phyloP scores from a whole-genome alignment of 805 yeast genomes.

The Grigorovia yakushimaensis region DNA sequence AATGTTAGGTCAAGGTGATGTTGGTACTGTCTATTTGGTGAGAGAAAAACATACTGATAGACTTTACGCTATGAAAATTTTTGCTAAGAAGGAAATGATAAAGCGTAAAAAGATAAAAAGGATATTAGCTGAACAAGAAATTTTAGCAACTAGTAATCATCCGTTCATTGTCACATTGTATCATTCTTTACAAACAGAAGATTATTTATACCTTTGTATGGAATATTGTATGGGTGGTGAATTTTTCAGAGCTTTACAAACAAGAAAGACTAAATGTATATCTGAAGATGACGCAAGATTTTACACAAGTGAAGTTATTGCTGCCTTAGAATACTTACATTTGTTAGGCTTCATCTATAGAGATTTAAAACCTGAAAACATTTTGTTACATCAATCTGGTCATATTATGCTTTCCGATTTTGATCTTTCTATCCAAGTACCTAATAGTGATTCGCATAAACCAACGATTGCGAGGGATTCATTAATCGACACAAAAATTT shows the following conservation, averaged over 20 bases:
- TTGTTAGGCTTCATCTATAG: slow-evolving; percentile 95
- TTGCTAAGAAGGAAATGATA: slow-evolving; percentile 87
- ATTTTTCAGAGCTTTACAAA: slow-evolving; percentile 90
- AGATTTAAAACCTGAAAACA: slow-evolving; percentile 94
- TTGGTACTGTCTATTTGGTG: slow-evolving; percentile 91
- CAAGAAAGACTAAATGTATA: slow-evolving; percentile 77
- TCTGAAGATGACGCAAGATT: slow-evolving; percentile 83
- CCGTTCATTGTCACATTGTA: slow-evolving; percentile 95
- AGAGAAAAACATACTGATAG: slow-evolving; percentile 66
- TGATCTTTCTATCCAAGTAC: slow-evolving; percentile 86
- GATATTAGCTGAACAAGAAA: slow-evolving; percentile 94
- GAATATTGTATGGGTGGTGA: slow-evolving; percentile 99
- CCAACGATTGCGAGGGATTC: slow-evolving; percentile 28
- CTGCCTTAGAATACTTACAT: slow-evolving; percentile 92
- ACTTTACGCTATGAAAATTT: slow-evolving; percentile 85
- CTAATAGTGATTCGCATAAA: slow-evolving; percentile 60
- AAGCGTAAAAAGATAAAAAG: slow-evolving; percentile 90
- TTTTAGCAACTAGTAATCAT: slow-evolving; percentile 87
- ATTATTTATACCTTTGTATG: slow-evolving; percentile 86
- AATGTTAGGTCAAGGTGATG: slow-evolving; percentile 94
- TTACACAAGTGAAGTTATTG: slow-evolving; percentile 94
- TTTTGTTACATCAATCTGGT: slow-evolving; percentile 88
- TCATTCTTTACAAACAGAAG: slow-evolving; percentile 94
- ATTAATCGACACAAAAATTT: slow-evolving; percentile 77
- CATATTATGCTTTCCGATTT: slow-evolving; percentile 97